Base-by-base conservation (phyloP, 2,329 filamentous ascomycete genomes). In the Fusarium praegraminearum region DNA sequence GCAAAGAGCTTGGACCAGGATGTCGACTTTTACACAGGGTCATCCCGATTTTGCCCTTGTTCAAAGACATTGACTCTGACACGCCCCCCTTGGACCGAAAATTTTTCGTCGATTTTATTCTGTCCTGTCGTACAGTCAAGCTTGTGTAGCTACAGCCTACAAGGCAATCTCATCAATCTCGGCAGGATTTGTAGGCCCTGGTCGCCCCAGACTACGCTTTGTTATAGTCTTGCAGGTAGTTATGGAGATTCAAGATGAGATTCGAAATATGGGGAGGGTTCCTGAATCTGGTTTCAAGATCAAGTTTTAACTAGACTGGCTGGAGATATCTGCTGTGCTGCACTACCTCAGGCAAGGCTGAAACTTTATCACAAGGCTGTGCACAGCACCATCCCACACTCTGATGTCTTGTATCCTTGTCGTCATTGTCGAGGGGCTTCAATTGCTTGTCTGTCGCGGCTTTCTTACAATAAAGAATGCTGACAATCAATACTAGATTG, bases 1-100 rank as follows among this genome's bases (percentile, higher is more conserved):
- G 73, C 30, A 75, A 70, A 59, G 72, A 75, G 73, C 73, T 75
- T 68, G 67, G 62, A 74, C 65, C 62, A 68, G 5, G 35, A 51
- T 7, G 11, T 38, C 26, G 3, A 38, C 40, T 53, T 75, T 75
- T 60, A 54, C 73, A 75, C 73, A 47, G 28, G 69, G 68, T 65
- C 64, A 68, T 67, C 69, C 73, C 73, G 73, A 73, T 54, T 73
- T 73, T 74, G 65, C 63, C 68, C 73, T 50, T 54, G 44, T 43
- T 32, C 24, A 26, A 45, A 35, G 49, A 32, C 13, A 22, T 45
- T 26, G 28, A n/a, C 33, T 53, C 32, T 53, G 36, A 28, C 33
- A 41, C 64, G 66, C 65, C 22, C 73, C 67, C 65, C 47, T 64
- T 72, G 49, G 22, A 69, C 73, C 73, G 73, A 75, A 75, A 67